Evolutionary conservation across 305 asterid species (phyloP).

Genomic region (Salvia sclarea): DNA sequence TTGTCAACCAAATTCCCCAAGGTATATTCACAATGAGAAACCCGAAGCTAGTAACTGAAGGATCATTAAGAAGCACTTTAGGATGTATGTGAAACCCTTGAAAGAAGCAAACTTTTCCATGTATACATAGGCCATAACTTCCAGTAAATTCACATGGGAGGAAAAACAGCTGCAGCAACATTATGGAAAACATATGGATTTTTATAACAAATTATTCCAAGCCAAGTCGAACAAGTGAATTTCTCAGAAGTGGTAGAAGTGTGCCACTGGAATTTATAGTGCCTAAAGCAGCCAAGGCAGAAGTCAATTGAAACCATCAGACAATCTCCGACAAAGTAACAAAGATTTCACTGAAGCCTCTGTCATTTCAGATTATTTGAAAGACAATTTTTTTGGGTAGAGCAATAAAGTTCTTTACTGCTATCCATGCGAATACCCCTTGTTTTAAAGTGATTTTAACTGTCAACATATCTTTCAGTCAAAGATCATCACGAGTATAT

Average conservation of each 20-base stretch:
- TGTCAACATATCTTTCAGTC: conserved; percentile 3
- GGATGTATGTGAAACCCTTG: conserved; percentile 6
- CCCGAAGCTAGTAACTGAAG: conserved; percentile 3
- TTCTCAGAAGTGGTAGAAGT: conserved; percentile 9
- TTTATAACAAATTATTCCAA: conserved; percentile 11
- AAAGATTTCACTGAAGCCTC: too few species aligned
- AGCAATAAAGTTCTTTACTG: conserved; percentile 16
- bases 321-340: too few species aligned
- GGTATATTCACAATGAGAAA: conserved; percentile 1
- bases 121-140: conserved; percentile 16
- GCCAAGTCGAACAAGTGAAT: conserved; percentile 10
- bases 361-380: neutral
- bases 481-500: conserved; percentile 23
- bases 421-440: conserved; percentile 4
- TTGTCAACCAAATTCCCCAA: conserved; percentile 2
- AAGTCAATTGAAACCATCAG: conserved; percentile 11
- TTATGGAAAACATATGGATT: neutral
- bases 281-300: conserved; percentile 4
- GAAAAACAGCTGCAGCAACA: conserved; percentile 9
- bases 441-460: conserved; percentile 1
- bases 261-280: neutral
- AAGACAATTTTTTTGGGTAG: neutral
- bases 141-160: conserved; percentile 4
- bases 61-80: conserved; percentile 8
- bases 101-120: conserved; percentile 2